These are phyloP conservation scores for Cystobasidiaceae sp. DNA, from an alignment of 1,284 basidiomycete genomes.

Conservation along the genomic window DNA sequence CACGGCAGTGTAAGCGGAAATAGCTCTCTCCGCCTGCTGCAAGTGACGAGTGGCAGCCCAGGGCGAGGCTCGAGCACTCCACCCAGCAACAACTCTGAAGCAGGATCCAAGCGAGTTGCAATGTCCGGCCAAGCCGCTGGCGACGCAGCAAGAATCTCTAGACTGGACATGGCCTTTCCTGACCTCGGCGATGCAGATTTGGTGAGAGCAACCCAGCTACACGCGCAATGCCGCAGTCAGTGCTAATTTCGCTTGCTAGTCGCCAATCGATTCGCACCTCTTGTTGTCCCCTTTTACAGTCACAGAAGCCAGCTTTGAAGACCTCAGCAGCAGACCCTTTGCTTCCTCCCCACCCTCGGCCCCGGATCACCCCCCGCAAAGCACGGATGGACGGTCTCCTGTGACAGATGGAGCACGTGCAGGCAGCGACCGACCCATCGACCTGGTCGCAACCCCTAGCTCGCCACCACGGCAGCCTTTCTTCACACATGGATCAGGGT, in stretches of 20 bases:
- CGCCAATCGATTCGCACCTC: constrained; percentile 8
- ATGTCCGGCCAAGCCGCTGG: background rate
- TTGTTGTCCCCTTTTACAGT: constrained; percentile 25
- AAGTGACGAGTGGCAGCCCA: too few species aligned
- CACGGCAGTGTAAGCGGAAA: too few species aligned
- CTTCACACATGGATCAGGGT: constrained; percentile 16
- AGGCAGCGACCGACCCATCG: background rate
- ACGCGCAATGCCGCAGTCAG: too few species aligned
- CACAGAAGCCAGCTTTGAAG: constrained; percentile 1
- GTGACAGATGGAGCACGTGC: too few species aligned
- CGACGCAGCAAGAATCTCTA: background rate
- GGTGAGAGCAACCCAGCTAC: background rate
- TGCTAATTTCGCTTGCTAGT: too few species aligned
- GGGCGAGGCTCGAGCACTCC: too few species aligned
- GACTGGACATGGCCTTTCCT: constrained; percentile 6
- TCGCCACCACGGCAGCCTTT: constrained; percentile 12
- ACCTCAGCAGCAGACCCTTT: background rate
- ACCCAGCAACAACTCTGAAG: too few species aligned
- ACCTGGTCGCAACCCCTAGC: background rate
- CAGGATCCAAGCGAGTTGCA: too few species aligned
- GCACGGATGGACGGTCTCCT: background rate
- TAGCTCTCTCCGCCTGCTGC: too few species aligned
- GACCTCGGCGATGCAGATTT: constrained; percentile 17
- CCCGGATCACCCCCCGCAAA: background rate
- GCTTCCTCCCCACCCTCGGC: background rate